Evolutionary conservation across 140 eudicot genomes (phyloP).

Genomic region (Bidens hawaiensis): DNA sequence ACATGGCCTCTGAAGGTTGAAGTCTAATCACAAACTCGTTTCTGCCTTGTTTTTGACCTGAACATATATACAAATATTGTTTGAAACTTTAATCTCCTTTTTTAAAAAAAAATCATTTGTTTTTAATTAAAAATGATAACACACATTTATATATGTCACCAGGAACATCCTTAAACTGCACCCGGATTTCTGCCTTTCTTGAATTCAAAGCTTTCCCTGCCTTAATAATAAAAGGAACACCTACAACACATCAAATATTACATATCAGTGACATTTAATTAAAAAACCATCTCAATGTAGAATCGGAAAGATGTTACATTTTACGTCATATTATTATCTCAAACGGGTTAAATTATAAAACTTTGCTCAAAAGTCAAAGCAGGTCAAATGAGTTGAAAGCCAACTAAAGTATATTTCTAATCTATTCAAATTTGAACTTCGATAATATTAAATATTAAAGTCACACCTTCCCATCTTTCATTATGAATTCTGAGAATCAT

Average conservation of each 20-base stretch:
- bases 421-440: neutral
- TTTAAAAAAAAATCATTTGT: neutral
- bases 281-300: too few relatives aligned
- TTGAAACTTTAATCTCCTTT: neutral
- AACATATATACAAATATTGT: slow-evolving; percentile 1
- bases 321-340: neutral
- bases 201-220: slow-evolving; percentile 95
- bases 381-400: neutral
- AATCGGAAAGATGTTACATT: too few relatives aligned
- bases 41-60: slow-evolving; percentile 92
- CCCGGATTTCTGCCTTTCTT: slow-evolving; percentile 91
- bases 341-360: neutral
- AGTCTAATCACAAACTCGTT: slow-evolving; percentile 92
- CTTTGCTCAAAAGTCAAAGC: neutral
- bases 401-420: too few relatives aligned
- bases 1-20: slow-evolving; percentile 97
- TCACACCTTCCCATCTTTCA: slow-evolving; percentile 97
- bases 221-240: slow-evolving; percentile 91
- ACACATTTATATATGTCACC: slow-evolving; percentile 92
- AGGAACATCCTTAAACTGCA: slow-evolving; percentile 96
- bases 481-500: slow-evolving; percentile 74
- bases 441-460: neutral
- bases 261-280: neutral
- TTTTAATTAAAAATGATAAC: slow-evolving; percentile 16
- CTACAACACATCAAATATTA: slow-evolving; percentile 34